Conservation (phyloP, 768 basidiomycete species). For the Rhodotorula toruloides region DNA sequence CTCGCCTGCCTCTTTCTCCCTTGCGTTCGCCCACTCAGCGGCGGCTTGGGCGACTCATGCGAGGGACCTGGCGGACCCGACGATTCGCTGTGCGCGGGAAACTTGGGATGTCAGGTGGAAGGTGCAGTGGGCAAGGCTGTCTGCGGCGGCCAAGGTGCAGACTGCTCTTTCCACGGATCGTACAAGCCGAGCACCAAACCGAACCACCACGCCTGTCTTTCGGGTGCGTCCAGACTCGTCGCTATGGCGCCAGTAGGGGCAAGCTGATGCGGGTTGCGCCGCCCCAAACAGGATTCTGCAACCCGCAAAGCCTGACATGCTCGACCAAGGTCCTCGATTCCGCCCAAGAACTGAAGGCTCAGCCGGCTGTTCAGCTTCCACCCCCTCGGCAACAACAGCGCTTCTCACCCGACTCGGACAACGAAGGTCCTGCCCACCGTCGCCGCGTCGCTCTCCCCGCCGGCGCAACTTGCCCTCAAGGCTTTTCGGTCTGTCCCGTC, state of each 20-base stretch:
- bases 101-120: constrained; percentile 19
- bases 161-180: constrained; percentile 17
- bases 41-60: constrained; percentile 26
- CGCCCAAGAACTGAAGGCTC: too few relatives aligned
- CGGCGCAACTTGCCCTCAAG: constrained; percentile 22
- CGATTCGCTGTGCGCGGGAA: constrained; percentile 26
- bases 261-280: too few relatives aligned
- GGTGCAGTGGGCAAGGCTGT: constrained; percentile 4
- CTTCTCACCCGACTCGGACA: too few relatives aligned
- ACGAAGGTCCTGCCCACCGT: not conserved
- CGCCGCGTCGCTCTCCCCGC: constrained; percentile 8
- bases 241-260: too few relatives aligned
- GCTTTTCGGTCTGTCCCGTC: constrained; percentile 22
- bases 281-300: not conserved
- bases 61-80: constrained; percentile 25
- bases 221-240: constrained; percentile 1
- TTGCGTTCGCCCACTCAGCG: not conserved
- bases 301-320: too few relatives aligned
- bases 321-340: too few relatives aligned
- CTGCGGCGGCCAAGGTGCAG: constrained; percentile 23
- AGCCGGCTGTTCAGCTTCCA: not conserved
- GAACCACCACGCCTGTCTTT: constrained; percentile 16
- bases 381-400: too few relatives aligned
- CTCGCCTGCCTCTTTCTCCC: not conserved
- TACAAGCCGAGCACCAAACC: constrained; percentile 19